These are phyloP conservation scores for Terfezia boudieri DNA, from an alignment of 495 filamentous ascomycete genomes.

Conservation along the genomic window DNA sequence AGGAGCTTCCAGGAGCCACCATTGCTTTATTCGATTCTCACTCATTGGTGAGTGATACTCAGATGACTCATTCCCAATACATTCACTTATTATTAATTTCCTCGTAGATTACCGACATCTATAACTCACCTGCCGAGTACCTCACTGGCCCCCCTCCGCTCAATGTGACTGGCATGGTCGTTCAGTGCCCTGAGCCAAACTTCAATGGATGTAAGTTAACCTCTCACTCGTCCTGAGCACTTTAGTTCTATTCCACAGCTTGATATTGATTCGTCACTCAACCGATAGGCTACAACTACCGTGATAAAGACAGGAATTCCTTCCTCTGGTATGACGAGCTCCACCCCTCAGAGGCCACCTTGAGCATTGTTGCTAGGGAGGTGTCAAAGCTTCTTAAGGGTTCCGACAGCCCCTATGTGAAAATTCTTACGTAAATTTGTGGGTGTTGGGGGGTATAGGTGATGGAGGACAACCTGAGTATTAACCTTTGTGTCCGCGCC, in stretches of 20 bases:
- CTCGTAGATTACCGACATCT: constrained; percentile 36
- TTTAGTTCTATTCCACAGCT: too few species aligned
- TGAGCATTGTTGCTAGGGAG: constrained; percentile 31
- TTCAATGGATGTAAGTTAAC: constrained; percentile 16
- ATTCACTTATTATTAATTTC: not conserved
- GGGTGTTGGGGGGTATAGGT: too few species aligned
- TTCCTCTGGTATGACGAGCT: constrained; percentile 40
- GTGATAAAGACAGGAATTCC: constrained; percentile 18
- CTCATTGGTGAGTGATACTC: constrained; percentile 24
- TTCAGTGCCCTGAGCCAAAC: constrained; percentile 25
- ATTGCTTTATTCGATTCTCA: constrained; percentile 45
- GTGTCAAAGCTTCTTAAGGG: constrained; percentile 39
- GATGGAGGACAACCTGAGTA: too few species aligned
- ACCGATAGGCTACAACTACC: constrained; percentile 13
- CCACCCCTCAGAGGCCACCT: constrained; percentile 40
- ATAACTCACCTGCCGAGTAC: constrained; percentile 33
- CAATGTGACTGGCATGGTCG: constrained; percentile 37
- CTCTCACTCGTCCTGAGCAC: too few species aligned
- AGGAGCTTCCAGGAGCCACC: constrained; percentile 23
- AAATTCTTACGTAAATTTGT: too few species aligned
- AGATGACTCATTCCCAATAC: not conserved
- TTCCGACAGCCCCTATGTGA: constrained; percentile 3
- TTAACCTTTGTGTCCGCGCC: too few species aligned
- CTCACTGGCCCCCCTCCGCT: constrained; percentile 34
- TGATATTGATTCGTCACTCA: too few species aligned